Evolutionary conservation across 2,329 filamentous ascomycete species (phyloP).

Genomic region (Xylariaceae sp.): DNA sequence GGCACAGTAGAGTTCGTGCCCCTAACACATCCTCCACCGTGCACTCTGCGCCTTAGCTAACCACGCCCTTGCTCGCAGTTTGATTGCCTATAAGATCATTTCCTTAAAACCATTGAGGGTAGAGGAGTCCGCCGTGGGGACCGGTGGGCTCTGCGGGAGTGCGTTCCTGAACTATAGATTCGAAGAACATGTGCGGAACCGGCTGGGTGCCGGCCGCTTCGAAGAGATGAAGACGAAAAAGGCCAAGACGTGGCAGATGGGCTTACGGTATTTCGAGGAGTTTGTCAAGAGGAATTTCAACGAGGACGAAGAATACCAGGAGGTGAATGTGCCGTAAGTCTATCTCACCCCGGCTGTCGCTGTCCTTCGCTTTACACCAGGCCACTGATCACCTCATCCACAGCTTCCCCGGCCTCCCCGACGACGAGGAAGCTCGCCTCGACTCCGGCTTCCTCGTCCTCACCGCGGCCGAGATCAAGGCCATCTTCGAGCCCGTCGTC

Average conservation of each 20-base stretch:
- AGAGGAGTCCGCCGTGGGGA: conserved; percentile 75
- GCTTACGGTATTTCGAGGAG: conserved; percentile 74
- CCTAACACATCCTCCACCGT: not conserved
- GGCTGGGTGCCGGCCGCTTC: conserved; percentile 64
- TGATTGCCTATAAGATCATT: conserved; percentile 79
- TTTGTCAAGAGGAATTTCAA: conserved; percentile 83
- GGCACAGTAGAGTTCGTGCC: conserved; percentile 60
- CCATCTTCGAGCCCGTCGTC: conserved; percentile 72
- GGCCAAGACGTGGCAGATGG: conserved; percentile 76
- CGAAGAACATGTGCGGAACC: conserved; percentile 67
- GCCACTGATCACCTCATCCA: conserved; percentile 5
- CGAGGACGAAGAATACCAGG: conserved; percentile 71
- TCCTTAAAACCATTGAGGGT: conserved; percentile 67
- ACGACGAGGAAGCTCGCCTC: conserved; percentile 69
- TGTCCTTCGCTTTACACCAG: not conserved
- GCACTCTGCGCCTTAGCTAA: conserved; percentile 6
- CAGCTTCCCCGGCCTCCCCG: conserved; percentile 68
- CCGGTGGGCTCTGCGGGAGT: conserved; percentile 72
- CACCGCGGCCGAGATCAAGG: conserved; percentile 63
- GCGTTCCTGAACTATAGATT: conserved; percentile 79
- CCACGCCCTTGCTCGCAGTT: conserved; percentile 28
- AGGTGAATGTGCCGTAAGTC: conserved; percentile 69
- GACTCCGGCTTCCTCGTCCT: conserved; percentile 75
- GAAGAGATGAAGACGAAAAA: conserved; percentile 75
- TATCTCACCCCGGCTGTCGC: not conserved